A percentile compares a stretch with the other conserved stretches of the same genome.
Evolutionary conservation across 75 land plant genomes (phyloP).

Genomic region (Pseudotsuga menziesii): DNA sequence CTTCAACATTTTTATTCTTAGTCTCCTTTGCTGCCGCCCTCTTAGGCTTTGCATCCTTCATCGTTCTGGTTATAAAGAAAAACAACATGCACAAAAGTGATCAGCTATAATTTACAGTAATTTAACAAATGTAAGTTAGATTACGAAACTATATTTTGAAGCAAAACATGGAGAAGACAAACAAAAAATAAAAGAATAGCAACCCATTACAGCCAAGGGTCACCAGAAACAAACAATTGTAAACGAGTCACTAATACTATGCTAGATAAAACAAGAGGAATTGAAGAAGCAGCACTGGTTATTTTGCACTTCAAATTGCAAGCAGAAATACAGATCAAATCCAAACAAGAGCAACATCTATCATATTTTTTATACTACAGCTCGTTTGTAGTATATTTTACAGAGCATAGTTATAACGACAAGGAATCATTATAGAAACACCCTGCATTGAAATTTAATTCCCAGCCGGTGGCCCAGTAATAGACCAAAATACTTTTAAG

Average conservation of each 20-base stretch:
- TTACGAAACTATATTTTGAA: neutral
- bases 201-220: neutral
- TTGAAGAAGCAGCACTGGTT: neutral
- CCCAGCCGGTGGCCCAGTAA: neutral
- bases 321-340: neutral
- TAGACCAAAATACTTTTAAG: too few relatives aligned
- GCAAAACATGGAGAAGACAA: neutral
- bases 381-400: neutral
- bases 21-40: neutral
- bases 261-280: neutral
- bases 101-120: neutral
- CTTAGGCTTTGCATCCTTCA: slow-evolving; percentile 7
- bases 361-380: neutral
- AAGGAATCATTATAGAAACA: neutral
- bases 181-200: neutral
- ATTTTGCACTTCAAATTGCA: neutral
- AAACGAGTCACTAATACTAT: neutral
- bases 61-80: neutral
- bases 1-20: too few relatives aligned
- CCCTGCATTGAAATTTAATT: neutral
- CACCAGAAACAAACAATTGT: neutral
- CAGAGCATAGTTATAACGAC: neutral
- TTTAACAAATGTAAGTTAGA: neutral
- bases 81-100: neutral
- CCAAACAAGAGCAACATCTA: neutral